Evolutionary conservation across 1,284 basidiomycete genomes (phyloP).

Genomic region (Fistulina hepatica): DNA sequence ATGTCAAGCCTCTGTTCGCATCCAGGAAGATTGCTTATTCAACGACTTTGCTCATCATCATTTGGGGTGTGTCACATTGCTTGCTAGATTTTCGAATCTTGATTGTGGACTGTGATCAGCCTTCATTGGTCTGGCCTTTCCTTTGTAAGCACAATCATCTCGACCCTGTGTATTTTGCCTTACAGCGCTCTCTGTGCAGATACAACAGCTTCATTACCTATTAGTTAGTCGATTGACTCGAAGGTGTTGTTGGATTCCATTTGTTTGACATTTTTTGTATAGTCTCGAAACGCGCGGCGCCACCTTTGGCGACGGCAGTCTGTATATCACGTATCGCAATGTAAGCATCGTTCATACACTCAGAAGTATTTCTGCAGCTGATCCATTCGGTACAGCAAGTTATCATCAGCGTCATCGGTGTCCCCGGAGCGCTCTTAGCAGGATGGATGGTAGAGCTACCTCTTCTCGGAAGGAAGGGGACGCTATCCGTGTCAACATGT

Average conservation of each 20-base stretch:
- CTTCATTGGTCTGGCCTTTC: conserved; percentile 61
- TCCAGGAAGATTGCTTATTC: conserved; percentile 51
- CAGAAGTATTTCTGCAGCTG: neutral
- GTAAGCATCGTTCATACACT: conserved; percentile 26
- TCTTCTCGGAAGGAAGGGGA: conserved; percentile 48
- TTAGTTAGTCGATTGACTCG: conserved; percentile 32
- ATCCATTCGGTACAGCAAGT: conserved; percentile 33
- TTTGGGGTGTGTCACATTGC: conserved; percentile 38
- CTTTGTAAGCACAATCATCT: conserved; percentile 25
- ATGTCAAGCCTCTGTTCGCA: conserved; percentile 41
- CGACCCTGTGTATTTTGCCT: neutral
- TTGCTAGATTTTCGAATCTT: neutral
- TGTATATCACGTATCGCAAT: conserved; percentile 54
- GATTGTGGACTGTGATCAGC: conserved; percentile 24
- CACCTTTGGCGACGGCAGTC: conserved; percentile 44
- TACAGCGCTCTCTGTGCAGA: conserved; percentile 11
- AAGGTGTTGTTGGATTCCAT: neutral
- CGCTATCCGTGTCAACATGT: conserved; percentile 29
- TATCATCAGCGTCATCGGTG: conserved; percentile 56
- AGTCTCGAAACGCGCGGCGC: conserved; percentile 44
- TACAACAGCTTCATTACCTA: conserved; percentile 57
- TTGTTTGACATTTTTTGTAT: conserved; percentile 1
- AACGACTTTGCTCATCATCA: conserved; percentile 41
- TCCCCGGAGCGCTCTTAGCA: conserved; percentile 55
- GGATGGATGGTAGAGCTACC: conserved; percentile 53